These are phyloP conservation scores for Yarrowia sp. DNA, from an alignment of 805 yeast genomes.

Conservation along the genomic window DNA sequence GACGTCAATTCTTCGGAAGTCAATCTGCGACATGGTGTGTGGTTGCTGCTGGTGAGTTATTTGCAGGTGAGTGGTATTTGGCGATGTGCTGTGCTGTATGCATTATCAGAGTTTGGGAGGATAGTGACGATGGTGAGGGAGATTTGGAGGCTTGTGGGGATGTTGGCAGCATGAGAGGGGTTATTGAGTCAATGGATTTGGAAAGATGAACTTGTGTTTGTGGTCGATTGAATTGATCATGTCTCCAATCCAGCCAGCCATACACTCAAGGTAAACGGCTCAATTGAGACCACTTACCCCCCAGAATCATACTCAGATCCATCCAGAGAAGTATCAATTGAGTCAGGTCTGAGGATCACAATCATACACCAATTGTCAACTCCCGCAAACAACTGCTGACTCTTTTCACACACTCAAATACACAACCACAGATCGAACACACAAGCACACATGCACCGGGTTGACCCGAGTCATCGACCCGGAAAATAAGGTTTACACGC, in stretches of 20 bases:
- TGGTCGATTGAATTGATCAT: too few relatives aligned
- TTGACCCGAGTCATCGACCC: not conserved
- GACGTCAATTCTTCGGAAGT: constrained; percentile 78
- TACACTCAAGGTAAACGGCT: too few relatives aligned
- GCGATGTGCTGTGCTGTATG: constrained; percentile 12
- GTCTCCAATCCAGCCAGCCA: too few relatives aligned
- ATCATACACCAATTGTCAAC: too few relatives aligned
- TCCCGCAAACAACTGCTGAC: too few relatives aligned
- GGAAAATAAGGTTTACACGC: not conserved
- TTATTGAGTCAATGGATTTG: not conserved
- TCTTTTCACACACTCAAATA: too few relatives aligned
- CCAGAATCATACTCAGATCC: too few relatives aligned
- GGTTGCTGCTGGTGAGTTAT: not conserved
- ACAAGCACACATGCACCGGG: not conserved
- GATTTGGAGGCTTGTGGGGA: too few relatives aligned
- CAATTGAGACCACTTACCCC: too few relatives aligned
- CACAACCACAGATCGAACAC: not conserved
- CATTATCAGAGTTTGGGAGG: constrained; percentile 24
- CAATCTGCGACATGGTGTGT: constrained; percentile 26
- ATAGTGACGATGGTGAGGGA: not conserved
- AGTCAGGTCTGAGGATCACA: too few relatives aligned
- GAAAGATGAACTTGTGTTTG: not conserved
- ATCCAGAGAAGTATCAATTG: too few relatives aligned
- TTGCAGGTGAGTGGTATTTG: constrained; percentile 1
- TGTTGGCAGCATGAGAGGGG: too few relatives aligned